These are phyloP conservation scores for Boechera retrofracta DNA, from an alignment of 345 rosid genomes.

Conservation along the genomic window DNA sequence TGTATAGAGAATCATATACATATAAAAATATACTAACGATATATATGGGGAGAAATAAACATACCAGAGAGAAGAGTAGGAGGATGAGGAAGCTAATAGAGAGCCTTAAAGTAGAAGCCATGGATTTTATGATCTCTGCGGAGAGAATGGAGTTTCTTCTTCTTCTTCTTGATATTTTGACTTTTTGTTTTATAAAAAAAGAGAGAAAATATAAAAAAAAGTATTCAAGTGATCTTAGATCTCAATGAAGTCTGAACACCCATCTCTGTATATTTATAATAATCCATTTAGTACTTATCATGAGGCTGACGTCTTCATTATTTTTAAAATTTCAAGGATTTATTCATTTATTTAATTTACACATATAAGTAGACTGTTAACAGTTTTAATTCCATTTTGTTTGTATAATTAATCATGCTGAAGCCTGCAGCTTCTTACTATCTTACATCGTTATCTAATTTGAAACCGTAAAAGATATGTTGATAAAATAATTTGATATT, in stretches of 20 bases:
- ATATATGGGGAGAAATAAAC: neutral
- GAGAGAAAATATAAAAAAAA: neutral
- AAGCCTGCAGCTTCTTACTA: constrained; percentile 25
- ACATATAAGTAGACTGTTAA: constrained; percentile 19
- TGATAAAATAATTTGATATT: constrained; percentile 5
- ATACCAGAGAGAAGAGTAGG: constrained; percentile 45
- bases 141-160: constrained; percentile 19
- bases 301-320: constrained; percentile 33
- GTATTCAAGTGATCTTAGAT: constrained; percentile 30
- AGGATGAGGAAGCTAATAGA: constrained; percentile 21
- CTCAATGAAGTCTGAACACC: constrained; percentile 25
- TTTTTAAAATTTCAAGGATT: neutral
- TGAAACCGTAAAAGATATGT: constrained; percentile 39
- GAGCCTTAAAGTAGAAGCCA: constrained; percentile 37
- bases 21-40: neutral
- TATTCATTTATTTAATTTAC: constrained; percentile 4
- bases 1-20: neutral
- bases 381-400: neutral
- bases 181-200: neutral
- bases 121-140: constrained; percentile 9
- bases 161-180: constrained; percentile 13
- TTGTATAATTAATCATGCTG: constrained; percentile 19
- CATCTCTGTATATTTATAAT: constrained; percentile 35
- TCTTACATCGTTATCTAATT: constrained; percentile 22
- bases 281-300: neutral